Evolutionary conservation across 306 rosid genomes (phyloP).

Genomic region (Cucurbita argyrosperma): DNA sequence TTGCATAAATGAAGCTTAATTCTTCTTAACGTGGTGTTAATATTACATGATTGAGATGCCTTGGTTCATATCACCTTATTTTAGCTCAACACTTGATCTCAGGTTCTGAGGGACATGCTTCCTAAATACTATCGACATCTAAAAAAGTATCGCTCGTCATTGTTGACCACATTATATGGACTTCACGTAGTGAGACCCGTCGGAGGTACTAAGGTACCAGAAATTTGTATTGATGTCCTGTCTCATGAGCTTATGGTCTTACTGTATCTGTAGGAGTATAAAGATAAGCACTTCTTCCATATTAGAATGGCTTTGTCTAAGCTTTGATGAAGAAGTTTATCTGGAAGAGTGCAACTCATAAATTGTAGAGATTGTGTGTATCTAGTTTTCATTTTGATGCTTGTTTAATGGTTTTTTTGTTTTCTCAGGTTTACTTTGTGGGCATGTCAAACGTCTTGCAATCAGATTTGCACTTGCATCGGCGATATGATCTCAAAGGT

Average conservation of each 20-base stretch:
- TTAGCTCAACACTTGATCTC: not conserved
- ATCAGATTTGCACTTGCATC: constrained; percentile 8
- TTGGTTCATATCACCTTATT: not conserved
- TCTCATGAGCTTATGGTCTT: not conserved
- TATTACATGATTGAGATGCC: no score
- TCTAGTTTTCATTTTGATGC: not conserved
- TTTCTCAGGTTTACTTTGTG: constrained; percentile 23
- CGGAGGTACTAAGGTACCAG: constrained; percentile 28
- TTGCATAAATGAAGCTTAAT: no score
- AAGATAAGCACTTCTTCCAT: not conserved
- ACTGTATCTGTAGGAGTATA: not conserved
- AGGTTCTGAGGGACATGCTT: constrained; percentile 27
- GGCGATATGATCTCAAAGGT: constrained; percentile 30
- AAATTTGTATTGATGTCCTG: not conserved
- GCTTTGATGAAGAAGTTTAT: not conserved
- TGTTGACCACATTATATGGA: constrained; percentile 24
- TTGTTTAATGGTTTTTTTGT: not conserved
- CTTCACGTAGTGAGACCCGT: constrained; percentile 23
- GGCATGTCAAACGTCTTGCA: constrained; percentile 12
- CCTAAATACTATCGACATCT: constrained; percentile 32
- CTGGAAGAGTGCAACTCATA: not conserved
- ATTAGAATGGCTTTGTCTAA: not conserved
- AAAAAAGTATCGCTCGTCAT: constrained; percentile 12
- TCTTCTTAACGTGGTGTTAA: no score
- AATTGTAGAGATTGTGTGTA: not conserved